Evolutionary conservation across 2,329 filamentous ascomycete species (phyloP), one percentile per base, ranked within the genome.

Genomic region (Calonectria hawksworthii): DNA sequence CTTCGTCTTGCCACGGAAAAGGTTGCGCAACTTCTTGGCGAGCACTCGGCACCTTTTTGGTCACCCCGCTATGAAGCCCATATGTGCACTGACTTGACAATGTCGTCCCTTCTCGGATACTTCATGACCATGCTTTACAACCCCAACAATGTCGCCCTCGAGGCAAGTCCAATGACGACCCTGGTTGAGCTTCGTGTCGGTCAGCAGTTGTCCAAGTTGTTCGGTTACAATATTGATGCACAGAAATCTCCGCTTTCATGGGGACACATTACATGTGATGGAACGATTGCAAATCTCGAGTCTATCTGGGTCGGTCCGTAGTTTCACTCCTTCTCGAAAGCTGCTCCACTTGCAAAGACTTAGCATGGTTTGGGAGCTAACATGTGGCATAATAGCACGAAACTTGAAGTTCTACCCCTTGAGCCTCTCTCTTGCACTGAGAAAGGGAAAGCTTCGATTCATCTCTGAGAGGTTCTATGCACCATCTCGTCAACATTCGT

Each of bases 111-210:
- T 3, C 80, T 88, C 4, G 87, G 87, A 0, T 88, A 88, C 76
- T 86, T 88, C 34, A 87, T 87, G 83, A 87, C 87, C 0, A 89
- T 89, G 87, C 41, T 89, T 30, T 89, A 88, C 73, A 89, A 89
- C 63, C 87, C 87, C 0, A 89, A 89, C 80, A 89, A 89, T 44
- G 85, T 89, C 1, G 82, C 87, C 1, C 77, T 87, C 0, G 88
- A 89, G 73, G 87, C 85, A 1, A 88, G 86, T 52, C 88, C 88
- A 0, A 75, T 88, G 16, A 86, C 86, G 0, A 89, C 87, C 0
- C 71, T 87, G 3, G 83, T 86, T 5, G 88, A 89, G 74, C 84
- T 87, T 7, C 81, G 85, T 50, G 87, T 86, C 2, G 88, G 88
- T 0, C 78, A 87, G 70, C 85, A 89, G 69, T 80, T 89, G 16